phyloP scores from a whole-genome alignment of 768 basidiomycete species.

The Trametes punicea region DNA sequence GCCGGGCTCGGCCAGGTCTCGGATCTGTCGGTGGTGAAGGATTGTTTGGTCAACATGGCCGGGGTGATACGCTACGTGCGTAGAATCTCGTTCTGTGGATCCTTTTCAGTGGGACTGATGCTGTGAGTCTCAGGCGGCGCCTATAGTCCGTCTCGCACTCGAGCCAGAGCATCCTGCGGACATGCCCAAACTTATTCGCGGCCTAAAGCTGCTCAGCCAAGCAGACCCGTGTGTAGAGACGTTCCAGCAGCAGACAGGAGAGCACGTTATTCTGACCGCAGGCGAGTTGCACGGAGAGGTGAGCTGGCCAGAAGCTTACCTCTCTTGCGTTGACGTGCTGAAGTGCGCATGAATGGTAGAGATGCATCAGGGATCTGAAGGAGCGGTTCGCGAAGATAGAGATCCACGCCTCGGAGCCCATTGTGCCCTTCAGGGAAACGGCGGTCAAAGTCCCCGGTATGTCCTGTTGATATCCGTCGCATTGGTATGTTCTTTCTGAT shows the following conservation, averaged over 20 bases:
- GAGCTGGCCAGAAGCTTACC: constrained; percentile 8
- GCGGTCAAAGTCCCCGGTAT: constrained; percentile 75
- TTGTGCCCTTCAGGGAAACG: constrained; percentile 97
- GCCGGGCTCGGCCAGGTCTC: constrained; percentile 37
- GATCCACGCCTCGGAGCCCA: constrained; percentile 91
- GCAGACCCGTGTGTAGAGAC: constrained; percentile 97
- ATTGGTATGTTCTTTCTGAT: constrained; percentile 1
- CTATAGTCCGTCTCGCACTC: constrained; percentile 93
- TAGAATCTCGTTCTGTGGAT: not conserved
- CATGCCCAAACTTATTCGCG: constrained; percentile 84
- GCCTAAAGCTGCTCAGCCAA: constrained; percentile 86
- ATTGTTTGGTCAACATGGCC: constrained; percentile 78
- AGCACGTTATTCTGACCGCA: constrained; percentile 94
- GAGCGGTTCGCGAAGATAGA: constrained; percentile 93
- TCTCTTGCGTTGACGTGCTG: not conserved
- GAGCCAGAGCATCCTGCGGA: constrained; percentile 82
- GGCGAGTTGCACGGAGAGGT: constrained; percentile 97
- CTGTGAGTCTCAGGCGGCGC: constrained; percentile 54
- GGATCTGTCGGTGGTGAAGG: constrained; percentile 36
- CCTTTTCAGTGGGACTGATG: not conserved
- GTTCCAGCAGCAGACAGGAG: constrained; percentile 95
- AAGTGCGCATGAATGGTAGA: constrained; percentile 44
- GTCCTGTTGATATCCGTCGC: not conserved
- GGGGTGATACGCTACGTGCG: constrained; percentile 62
- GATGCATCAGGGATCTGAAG: constrained; percentile 93